Conservation (phyloP, 2,329 filamentous ascomycete genomes). For the Cercospora sojina region DNA sequence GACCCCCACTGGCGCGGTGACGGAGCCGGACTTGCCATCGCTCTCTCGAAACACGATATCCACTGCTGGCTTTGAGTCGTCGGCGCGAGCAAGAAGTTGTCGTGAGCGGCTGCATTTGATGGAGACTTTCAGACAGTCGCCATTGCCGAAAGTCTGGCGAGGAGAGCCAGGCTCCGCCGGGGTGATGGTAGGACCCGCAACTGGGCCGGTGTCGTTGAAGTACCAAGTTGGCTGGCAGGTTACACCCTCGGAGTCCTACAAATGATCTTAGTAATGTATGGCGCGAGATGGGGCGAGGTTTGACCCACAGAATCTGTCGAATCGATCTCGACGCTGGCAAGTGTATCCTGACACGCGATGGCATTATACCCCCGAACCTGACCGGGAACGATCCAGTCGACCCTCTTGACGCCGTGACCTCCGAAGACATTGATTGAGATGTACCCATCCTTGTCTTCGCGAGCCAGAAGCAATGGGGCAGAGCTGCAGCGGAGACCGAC, state of each 20-base stretch:
- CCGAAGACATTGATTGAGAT: neutral
- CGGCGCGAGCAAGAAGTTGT: neutral
- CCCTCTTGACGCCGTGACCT: neutral
- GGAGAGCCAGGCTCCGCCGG: neutral
- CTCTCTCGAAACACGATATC: neutral
- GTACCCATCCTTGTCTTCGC: neutral
- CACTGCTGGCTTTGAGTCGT: neutral
- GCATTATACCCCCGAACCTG: neutral
- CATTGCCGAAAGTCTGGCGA: neutral
- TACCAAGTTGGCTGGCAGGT: neutral
- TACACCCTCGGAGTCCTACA: neutral
- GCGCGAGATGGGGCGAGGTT: neutral
- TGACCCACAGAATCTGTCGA: neutral
- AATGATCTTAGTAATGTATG: neutral
- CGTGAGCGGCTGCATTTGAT: neutral
- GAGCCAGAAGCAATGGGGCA: neutral
- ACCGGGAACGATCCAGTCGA: neutral
- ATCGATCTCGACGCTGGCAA: neutral
- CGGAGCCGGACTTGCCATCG: neutral
- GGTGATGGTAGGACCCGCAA: neutral
- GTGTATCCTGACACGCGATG: neutral
- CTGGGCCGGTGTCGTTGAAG: neutral
- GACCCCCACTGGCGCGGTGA: neutral
- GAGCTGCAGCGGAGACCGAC: neutral
- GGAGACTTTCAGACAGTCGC: neutral